Base-by-base conservation (phyloP, 164 flowering plant genomes). In the Umbellularia californica region DNA sequence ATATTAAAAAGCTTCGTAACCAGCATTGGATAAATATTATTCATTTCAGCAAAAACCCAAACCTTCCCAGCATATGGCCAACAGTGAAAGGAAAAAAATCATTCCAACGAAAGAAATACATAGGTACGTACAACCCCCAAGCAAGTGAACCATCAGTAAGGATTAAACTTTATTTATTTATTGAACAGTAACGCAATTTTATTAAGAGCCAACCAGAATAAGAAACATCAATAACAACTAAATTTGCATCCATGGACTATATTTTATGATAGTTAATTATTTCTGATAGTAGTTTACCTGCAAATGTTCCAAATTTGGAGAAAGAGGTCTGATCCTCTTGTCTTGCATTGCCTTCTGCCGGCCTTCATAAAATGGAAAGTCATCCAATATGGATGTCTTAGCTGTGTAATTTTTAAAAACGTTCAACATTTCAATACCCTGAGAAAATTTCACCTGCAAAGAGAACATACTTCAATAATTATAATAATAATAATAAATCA, bases 351-450 rank as follows among this genome's bases (percentile, higher is more conserved):
- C 83, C 79, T 87, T 89, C 83, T 92, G 91, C 19, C 98, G 88
- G 76, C 86, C 83, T 77, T 94, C 98, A 78, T 90, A 94, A 76
- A 90, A 94, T 71, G 84, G 78, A 73, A 94, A 94, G 68, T 94
- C 98, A 79, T 94, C 97, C 72, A 92, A 78, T 79, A 92, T 87
- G 10, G 94, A 92, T 58, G 96, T 89, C 80, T 83, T 90, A 17
- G 83, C 76, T 0, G 77, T 69, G 79, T 82, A 77, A 75, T 82
- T 88, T 79, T 94, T 92, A 76, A 90, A 90, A 77, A 92, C 82
- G 73, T 80, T 85, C 79, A 90, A 74, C 86, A 94, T 88, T 74
- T 92, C 94, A 73, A 82, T 80, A 13, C 98, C 98, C 77, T 85
- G 92, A 24, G 77, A 77, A 75, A 85, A 82, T 73, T 74, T 81